phyloP scores from a whole-genome alignment of 441 rosid genomes.

The Isatis lusitanica region DNA sequence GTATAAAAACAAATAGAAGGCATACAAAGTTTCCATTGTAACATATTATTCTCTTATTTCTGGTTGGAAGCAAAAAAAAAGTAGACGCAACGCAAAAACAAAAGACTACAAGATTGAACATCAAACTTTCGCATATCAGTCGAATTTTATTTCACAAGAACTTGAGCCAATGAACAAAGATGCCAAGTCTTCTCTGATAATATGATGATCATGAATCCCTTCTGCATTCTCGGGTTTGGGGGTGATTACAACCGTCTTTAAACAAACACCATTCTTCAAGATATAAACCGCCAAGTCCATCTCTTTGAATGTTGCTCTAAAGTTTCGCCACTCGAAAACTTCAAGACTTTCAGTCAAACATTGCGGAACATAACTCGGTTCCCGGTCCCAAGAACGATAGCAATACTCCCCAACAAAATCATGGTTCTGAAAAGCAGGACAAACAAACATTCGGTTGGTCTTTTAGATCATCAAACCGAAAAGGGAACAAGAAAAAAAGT shows the following conservation, averaged over 20 bases:
- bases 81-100: neutral
- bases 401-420: neutral
- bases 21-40: neutral
- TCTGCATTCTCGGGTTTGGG: neutral
- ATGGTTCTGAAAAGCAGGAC: neutral
- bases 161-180: conserved; percentile 7
- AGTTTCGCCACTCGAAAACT: neutral
- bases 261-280: neutral
- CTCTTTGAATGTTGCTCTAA: neutral
- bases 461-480: neutral
- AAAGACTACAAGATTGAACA: neutral
- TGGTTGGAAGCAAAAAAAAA: neutral
- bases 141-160: neutral
- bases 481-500: too few species aligned
- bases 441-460: neutral
- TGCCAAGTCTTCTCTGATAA: neutral
- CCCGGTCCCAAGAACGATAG: neutral
- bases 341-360: conserved; percentile 2
- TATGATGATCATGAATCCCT: neutral
- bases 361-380: conserved; percentile 11
- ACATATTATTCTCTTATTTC: neutral
- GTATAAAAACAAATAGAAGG: too few species aligned
- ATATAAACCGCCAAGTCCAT: neutral
- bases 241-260: neutral
- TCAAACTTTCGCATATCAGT: neutral